phyloP scores from a whole-genome alignment of 1,284 basidiomycete genomes.

The Austroboletus novae-zelandiae region DNA sequence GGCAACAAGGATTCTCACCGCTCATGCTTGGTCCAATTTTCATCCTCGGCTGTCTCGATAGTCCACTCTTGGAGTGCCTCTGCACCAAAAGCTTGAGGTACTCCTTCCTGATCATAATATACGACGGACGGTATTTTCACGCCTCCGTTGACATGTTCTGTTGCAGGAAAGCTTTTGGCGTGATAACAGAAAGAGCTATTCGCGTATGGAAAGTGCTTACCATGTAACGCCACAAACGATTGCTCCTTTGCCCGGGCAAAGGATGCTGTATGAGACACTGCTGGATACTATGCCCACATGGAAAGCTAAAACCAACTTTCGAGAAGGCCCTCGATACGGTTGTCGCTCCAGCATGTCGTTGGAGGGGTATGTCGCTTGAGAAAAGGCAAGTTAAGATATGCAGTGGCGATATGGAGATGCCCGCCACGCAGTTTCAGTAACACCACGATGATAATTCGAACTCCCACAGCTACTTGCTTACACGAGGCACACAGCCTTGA shows the following conservation, averaged over 20 bases:
- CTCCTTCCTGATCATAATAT: conserved; percentile 47
- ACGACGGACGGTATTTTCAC: conserved; percentile 55
- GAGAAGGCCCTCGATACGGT: conserved; percentile 32
- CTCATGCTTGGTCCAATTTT: conserved; percentile 44
- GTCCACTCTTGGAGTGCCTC: conserved; percentile 45
- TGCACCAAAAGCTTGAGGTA: conserved; percentile 45
- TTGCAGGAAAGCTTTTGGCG: conserved; percentile 46
- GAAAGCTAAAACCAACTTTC: conserved; percentile 49
- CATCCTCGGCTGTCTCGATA: conserved; percentile 44
- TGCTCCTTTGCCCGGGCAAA: conserved; percentile 46
- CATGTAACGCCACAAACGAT: conserved; percentile 42
- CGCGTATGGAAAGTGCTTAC: conserved; percentile 23
- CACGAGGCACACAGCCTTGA: conserved; percentile 12
- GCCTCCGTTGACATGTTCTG: conserved; percentile 50
- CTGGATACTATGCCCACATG: conserved; percentile 54
- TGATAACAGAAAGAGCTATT: neutral
- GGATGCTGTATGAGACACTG: conserved; percentile 44
- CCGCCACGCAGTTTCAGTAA: neutral
- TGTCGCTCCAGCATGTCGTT: conserved; percentile 31
- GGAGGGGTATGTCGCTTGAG: no score
- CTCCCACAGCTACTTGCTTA: conserved; percentile 8
- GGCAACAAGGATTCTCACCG: conserved; percentile 31
- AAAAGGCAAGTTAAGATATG: neutral
- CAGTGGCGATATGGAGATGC: neutral
- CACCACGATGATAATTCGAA: no score